A percentile compares a stretch with the other conserved stretches of the same genome.
phyloP scores from a whole-genome alignment of 2,329 filamentous ascomycete species.

The Xylariaceae sp. region DNA sequence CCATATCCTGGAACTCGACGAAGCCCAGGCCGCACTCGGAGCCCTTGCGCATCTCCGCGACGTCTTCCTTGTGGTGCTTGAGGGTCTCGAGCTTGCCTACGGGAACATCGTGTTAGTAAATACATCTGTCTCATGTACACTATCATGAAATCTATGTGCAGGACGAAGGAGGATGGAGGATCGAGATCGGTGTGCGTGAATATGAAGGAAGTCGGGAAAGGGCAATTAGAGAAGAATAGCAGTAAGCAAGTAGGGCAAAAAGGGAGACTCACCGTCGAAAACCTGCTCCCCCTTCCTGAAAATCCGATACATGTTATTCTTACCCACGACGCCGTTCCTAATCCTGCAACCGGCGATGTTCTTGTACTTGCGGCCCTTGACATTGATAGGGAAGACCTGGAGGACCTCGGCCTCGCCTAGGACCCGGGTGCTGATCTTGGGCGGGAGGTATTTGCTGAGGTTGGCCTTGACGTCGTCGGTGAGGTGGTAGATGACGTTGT shows the following conservation, averaged over 20 bases:
- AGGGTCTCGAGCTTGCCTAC: slow-evolving; percentile 77
- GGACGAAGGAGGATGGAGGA: too few relatives aligned
- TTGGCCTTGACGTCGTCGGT: slow-evolving; percentile 71
- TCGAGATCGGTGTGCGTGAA: neutral
- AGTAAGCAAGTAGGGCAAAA: slow-evolving; percentile 1
- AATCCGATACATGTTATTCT: slow-evolving; percentile 68
- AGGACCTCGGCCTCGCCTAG: slow-evolving; percentile 86
- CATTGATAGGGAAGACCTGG: slow-evolving; percentile 80
- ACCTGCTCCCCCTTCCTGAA: slow-evolving; percentile 70
- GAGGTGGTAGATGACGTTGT: slow-evolving; percentile 84
- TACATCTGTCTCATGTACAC: too few relatives aligned
- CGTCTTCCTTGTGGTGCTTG: slow-evolving; percentile 92
- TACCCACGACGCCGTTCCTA: slow-evolving; percentile 74
- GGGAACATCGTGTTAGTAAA: neutral
- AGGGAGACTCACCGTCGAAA: slow-evolving; percentile 72
- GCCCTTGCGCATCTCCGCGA: slow-evolving; percentile 85
- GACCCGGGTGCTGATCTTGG: slow-evolving; percentile 68
- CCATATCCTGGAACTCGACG: slow-evolving; percentile 75
- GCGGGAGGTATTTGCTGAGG: slow-evolving; percentile 70
- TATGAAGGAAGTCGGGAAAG: neutral
- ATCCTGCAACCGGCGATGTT: slow-evolving; percentile 88
- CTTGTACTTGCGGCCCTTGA: slow-evolving; percentile 70
- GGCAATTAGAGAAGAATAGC: neutral
- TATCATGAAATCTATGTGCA: too few relatives aligned
- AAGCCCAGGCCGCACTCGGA: slow-evolving; percentile 93